These are phyloP conservation scores for Plasmodium fragile DNA, from an alignment of 169 alveolate species.

Conservation along the genomic window DNA sequence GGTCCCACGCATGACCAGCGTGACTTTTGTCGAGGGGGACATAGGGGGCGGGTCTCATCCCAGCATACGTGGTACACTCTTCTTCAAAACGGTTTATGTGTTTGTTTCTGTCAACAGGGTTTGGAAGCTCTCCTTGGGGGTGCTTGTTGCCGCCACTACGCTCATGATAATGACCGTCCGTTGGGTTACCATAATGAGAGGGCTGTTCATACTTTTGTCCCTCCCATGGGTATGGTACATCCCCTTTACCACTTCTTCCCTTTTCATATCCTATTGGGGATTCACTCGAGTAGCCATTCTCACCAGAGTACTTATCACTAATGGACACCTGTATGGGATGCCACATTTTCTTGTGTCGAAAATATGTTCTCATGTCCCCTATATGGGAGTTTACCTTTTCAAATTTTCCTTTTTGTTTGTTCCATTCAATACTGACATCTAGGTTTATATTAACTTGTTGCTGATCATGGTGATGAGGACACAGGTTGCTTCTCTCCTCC, in stretches of 20 bases:
- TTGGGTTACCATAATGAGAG: not conserved
- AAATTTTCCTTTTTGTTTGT: not conserved
- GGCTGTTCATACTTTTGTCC: not conserved
- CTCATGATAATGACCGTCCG: not conserved
- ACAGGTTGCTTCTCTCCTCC: not conserved
- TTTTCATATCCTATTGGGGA: not conserved
- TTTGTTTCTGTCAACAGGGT: not conserved
- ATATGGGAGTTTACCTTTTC: not conserved
- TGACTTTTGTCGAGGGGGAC: not conserved
- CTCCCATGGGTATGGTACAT: not conserved
- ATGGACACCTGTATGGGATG: not conserved
- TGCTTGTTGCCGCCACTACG: not conserved
- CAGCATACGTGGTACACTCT: not conserved
- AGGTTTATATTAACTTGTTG: slow-evolving; percentile 21
- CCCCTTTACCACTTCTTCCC: not conserved
- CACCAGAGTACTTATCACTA: not conserved
- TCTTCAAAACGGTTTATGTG: not conserved
- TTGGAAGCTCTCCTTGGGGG: too few species aligned
- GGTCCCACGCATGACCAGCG: not conserved
- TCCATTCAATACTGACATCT: slow-evolving; percentile 67
- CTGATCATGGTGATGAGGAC: not conserved
- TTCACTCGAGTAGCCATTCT: not conserved
- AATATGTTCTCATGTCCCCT: not conserved
- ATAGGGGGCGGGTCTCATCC: not conserved
- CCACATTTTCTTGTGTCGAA: not conserved